A percentile compares a stretch with the other conserved stretches of the same genome.
These are phyloP conservation scores for Panus rudis DNA, from an alignment of 768 basidiomycete genomes.

Conservation along the genomic window DNA sequence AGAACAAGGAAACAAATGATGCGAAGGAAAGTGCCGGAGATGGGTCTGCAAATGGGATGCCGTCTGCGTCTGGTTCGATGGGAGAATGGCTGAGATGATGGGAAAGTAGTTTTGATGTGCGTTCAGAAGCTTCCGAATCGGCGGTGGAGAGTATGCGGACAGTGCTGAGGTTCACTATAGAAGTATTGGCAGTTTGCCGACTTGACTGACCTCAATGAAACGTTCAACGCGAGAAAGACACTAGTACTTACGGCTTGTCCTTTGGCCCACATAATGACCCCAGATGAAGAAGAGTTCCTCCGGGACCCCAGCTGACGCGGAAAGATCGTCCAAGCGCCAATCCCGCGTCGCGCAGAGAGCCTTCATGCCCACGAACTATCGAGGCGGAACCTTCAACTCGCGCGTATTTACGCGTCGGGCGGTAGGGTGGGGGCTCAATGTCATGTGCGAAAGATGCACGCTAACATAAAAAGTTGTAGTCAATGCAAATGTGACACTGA, in stretches of 20 bases:
- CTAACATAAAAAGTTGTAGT: slow-evolving; percentile 29
- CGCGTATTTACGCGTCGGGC: slow-evolving; percentile 76
- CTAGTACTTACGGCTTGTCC: slow-evolving; percentile 41
- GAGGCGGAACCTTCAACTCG: slow-evolving; percentile 67
- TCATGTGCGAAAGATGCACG: slow-evolving; percentile 75
- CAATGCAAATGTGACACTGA: not conserved
- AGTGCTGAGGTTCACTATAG: slow-evolving; percentile 45
- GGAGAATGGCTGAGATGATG: slow-evolving; percentile 62
- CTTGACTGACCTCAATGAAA: slow-evolving; percentile 23
- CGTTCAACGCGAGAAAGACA: slow-evolving; percentile 2
- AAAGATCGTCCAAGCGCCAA: slow-evolving; percentile 82
- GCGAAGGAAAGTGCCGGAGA: slow-evolving; percentile 63
- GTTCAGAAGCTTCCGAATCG: slow-evolving; percentile 27
- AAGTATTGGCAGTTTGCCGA: slow-evolving; percentile 53
- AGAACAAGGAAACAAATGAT: slow-evolving; percentile 69
- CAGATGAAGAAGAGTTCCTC: slow-evolving; percentile 66
- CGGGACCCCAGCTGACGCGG: slow-evolving; percentile 85
- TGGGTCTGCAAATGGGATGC: slow-evolving; percentile 63
- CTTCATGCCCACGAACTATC: slow-evolving; percentile 56
- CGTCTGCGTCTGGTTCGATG: slow-evolving; percentile 63
- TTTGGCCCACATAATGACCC: slow-evolving; percentile 65
- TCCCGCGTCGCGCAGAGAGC: slow-evolving; percentile 70
- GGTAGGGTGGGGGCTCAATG: slow-evolving; percentile 56
- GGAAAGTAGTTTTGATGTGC: slow-evolving; percentile 59
- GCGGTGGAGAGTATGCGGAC: slow-evolving; percentile 34